These are phyloP conservation scores for Colletotrichum neosansevieriae DNA, from an alignment of 2,329 filamentous ascomycete genomes.

Conservation along the genomic window DNA sequence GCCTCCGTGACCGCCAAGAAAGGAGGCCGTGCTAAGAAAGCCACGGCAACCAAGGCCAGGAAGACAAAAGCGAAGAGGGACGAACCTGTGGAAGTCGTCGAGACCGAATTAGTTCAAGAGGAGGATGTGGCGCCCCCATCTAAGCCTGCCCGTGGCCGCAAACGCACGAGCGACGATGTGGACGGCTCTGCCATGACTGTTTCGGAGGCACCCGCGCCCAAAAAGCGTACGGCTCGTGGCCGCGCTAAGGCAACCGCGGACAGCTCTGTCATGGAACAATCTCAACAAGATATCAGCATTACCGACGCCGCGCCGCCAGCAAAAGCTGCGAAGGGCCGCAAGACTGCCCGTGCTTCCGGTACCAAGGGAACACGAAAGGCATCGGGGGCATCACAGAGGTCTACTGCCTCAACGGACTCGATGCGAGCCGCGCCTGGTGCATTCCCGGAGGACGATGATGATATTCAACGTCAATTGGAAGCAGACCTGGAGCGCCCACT, in stretches of 20 bases:
- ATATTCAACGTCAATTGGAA: conserved; percentile 74
- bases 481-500: conserved; percentile 71
- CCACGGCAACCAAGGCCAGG: conserved; percentile 63
- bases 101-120: conserved; percentile 44
- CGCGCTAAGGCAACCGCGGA: conserved; percentile 60
- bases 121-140: conserved; percentile 52
- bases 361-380: conserved; percentile 49
- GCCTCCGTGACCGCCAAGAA: conserved; percentile 68
- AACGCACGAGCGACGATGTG: conserved; percentile 72
- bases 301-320: conserved; percentile 49
- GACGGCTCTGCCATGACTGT: conserved; percentile 59
- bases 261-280: conserved; percentile 52
- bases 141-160: conserved; percentile 66
- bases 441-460: conserved; percentile 68
- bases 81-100: conserved; percentile 60
- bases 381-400: conserved; percentile 53
- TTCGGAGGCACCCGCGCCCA: conserved; percentile 64
- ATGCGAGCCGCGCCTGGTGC: conserved; percentile 52
- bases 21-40: conserved; percentile 66
- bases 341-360: conserved; percentile 60
- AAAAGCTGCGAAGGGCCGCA: conserved; percentile 51
- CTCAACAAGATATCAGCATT: conserved; percentile 55
- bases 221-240: conserved; percentile 68
- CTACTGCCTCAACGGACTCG: conserved; percentile 57
- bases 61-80: conserved; percentile 67